Evolutionary conservation across 805 yeast species (phyloP).

Genomic region (Zygosaccharomyces lentus): DNA sequence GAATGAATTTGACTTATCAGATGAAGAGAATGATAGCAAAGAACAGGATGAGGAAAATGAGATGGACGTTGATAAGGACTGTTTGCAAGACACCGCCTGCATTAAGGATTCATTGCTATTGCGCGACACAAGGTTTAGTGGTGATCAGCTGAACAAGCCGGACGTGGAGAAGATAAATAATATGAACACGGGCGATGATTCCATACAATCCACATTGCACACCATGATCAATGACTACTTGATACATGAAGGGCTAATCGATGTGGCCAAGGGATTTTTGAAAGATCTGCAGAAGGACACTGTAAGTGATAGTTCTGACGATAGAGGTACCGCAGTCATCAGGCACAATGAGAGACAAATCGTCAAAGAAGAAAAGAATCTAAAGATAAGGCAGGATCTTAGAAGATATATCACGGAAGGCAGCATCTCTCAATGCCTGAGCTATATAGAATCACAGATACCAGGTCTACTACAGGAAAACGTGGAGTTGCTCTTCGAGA

Average conservation of each 20-base stretch:
- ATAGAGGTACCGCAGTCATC: slow-evolving; percentile 20
- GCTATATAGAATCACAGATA: slow-evolving; percentile 33
- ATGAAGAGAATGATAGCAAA: slow-evolving; percentile 13
- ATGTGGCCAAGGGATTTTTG: slow-evolving; percentile 48
- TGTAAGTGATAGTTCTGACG: slow-evolving; percentile 15
- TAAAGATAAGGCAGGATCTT: slow-evolving; percentile 44
- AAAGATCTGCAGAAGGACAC: slow-evolving; percentile 40
- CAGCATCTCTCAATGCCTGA: slow-evolving; percentile 43
- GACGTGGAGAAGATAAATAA: slow-evolving; percentile 20
- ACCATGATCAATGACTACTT: slow-evolving; percentile 42
- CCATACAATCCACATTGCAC: slow-evolving; percentile 29
- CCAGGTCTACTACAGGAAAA: slow-evolving; percentile 25
- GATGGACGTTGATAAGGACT: slow-evolving; percentile 31
- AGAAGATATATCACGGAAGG: slow-evolving; percentile 42
- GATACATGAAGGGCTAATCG: slow-evolving; percentile 54
- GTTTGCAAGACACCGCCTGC: slow-evolving; percentile 26
- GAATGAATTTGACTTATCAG: slow-evolving; percentile 13
- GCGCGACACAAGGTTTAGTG: slow-evolving; percentile 22
- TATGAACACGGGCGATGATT: slow-evolving; percentile 25
- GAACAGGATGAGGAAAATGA: slow-evolving; percentile 16
- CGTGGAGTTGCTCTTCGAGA: slow-evolving; percentile 28
- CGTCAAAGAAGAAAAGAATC: slow-evolving; percentile 35
- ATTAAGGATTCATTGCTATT: slow-evolving; percentile 12
- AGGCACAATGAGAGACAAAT: slow-evolving; percentile 32
- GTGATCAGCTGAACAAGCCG: slow-evolving; percentile 25